Evolutionary conservation across 371 early-diverging fungal species (phyloP).

Genomic region (Mortierella sp.): DNA sequence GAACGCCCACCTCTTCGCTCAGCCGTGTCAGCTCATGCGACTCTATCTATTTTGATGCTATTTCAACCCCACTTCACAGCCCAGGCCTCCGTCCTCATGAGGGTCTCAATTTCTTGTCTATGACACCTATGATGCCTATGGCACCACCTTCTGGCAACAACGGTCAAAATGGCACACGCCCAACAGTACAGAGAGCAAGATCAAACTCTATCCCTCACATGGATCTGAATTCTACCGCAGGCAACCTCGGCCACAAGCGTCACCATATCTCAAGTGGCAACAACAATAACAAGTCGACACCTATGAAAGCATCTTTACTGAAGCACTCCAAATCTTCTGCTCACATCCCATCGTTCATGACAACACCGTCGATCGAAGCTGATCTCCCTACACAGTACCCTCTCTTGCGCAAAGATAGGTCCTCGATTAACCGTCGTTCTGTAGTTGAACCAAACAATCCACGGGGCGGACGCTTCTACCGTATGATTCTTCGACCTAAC

Average conservation of each 20-base stretch:
- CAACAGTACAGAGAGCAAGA: constrained; percentile 23
- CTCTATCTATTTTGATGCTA: constrained; percentile 54
- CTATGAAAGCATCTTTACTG: constrained; percentile 31
- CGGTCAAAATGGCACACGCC: constrained; percentile 14
- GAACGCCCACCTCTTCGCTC: constrained; percentile 44
- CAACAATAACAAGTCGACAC: constrained; percentile 17
- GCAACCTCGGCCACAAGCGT: constrained; percentile 6
- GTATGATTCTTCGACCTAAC: constrained; percentile 44
- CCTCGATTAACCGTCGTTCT: constrained; percentile 23
- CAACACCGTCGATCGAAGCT: constrained; percentile 47
- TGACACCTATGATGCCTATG: constrained; percentile 56
- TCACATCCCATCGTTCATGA: constrained; percentile 51
- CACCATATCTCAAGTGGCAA: constrained; percentile 4
- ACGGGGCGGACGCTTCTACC: constrained; percentile 31
- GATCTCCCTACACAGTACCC: constrained; percentile 50
- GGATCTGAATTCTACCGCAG: constrained; percentile 26
- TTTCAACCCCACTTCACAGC: constrained; percentile 44
- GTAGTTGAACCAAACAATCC: constrained; percentile 23
- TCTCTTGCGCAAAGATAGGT: constrained; percentile 30
- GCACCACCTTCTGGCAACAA: constrained; percentile 33
- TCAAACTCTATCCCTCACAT: constrained; percentile 52
- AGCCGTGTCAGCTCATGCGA: constrained; percentile 56
- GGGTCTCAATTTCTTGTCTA: constrained; percentile 47
- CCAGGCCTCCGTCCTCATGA: constrained; percentile 51
- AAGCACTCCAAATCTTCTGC: constrained; percentile 47